These are phyloP conservation scores for Elongisporangium anandrum DNA, from an alignment of 352 stramenopile species.

Conservation along the genomic window DNA sequence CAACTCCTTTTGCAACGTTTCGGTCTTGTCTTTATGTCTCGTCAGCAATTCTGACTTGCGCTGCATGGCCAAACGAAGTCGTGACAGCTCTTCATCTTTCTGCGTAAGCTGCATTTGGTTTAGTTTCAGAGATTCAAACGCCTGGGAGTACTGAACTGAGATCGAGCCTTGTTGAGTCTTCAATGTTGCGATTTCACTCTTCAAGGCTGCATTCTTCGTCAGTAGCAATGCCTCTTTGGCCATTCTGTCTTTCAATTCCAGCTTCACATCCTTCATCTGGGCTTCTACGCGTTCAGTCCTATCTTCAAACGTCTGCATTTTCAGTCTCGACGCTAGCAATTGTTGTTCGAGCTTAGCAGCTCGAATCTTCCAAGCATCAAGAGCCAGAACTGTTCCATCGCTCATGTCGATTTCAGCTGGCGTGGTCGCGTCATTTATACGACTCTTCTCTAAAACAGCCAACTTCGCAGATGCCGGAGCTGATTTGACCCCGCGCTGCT, in stretches of 20 bases:
- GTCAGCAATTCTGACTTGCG: slow-evolving; percentile 46
- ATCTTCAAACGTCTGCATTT: slow-evolving; percentile 50
- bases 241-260: slow-evolving; percentile 28
- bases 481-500: background rate
- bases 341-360: slow-evolving; percentile 30
- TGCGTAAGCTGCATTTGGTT: slow-evolving; percentile 12
- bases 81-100: slow-evolving; percentile 20
- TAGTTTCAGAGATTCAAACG: slow-evolving; percentile 24
- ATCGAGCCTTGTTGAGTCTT: slow-evolving; percentile 26
- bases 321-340: slow-evolving; percentile 22
- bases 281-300: slow-evolving; percentile 31
- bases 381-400: slow-evolving; percentile 5
- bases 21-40: slow-evolving; percentile 30
- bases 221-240: slow-evolving; percentile 17
- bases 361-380: slow-evolving; percentile 23
- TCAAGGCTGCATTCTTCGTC: slow-evolving; percentile 18
- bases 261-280: slow-evolving; percentile 28
- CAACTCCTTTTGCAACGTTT: slow-evolving; percentile 21
- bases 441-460: background rate
- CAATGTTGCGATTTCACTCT: slow-evolving; percentile 21
- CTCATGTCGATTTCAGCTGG: background rate
- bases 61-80: slow-evolving; percentile 29
- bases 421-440: background rate
- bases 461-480: background rate
- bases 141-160: slow-evolving; percentile 26